phyloP scores from a whole-genome alignment of 768 basidiomycete species.

The Hygrophoropsis aurantiaca region DNA sequence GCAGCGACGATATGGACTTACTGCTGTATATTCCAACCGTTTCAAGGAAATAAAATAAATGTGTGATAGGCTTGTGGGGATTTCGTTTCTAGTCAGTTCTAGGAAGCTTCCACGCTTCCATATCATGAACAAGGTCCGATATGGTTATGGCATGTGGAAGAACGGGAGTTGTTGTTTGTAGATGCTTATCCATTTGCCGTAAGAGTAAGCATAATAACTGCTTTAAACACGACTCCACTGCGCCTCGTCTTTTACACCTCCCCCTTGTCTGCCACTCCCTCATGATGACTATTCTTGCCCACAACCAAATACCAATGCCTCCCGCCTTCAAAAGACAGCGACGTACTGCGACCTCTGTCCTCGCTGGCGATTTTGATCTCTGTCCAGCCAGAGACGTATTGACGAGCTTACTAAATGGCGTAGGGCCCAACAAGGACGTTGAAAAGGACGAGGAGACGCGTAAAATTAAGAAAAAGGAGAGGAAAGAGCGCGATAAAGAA shows the following conservation, averaged over 20 bases:
- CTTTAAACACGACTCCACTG: conserved; percentile 32
- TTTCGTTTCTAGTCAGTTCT: conserved; percentile 5
- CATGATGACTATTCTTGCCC: conserved; percentile 21
- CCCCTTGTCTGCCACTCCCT: conserved; percentile 5
- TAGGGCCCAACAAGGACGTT: conserved; percentile 60
- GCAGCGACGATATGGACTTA: background rate
- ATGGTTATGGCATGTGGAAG: conserved; percentile 19
- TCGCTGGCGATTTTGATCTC: conserved; percentile 74
- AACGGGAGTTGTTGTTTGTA: conserved; percentile 33
- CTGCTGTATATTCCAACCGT: background rate
- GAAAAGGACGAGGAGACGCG: conserved; percentile 61
- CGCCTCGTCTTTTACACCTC: conserved; percentile 21
- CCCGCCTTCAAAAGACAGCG: conserved; percentile 37
- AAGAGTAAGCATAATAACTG: conserved; percentile 33
- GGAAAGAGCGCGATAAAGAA: conserved; percentile 48
- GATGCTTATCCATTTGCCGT: conserved; percentile 37
- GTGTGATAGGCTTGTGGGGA: background rate
- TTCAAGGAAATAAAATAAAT: background rate
- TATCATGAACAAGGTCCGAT: conserved; percentile 21
- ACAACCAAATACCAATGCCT: conserved; percentile 10
- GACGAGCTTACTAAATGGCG: conserved; percentile 77
- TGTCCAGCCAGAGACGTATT: conserved; percentile 71
- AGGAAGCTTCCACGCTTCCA: conserved; percentile 2
- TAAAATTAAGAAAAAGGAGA: conserved; percentile 52
- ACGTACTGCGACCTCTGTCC: conserved; percentile 72